Percentiles rank a stretch among this genome's conserved stretches.
These are phyloP conservation scores for Ananas comosus DNA, from an alignment of 176 grass and related monocot genomes.

Conservation along the genomic window DNA sequence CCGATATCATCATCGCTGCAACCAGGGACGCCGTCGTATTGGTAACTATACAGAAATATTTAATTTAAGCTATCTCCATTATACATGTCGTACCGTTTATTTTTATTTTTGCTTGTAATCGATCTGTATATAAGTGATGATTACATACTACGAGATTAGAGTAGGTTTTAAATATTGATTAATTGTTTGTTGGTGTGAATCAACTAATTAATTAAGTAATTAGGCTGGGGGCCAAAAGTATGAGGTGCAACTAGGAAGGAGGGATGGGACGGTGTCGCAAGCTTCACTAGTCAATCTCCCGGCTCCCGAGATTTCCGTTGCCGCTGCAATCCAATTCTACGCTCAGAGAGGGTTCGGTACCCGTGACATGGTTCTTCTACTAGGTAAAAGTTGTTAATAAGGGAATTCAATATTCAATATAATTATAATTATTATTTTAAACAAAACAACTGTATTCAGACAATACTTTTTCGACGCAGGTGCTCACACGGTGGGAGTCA, in stretches of 20 bases:
- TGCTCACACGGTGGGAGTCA: constrained; percentile 69
- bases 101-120: no score
- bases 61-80: no score
- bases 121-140: background rate
- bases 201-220: background rate
- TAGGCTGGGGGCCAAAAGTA: constrained; percentile 39
- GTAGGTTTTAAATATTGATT: background rate
- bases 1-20: constrained; percentile 34
- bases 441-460: no score
- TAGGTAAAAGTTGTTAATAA: no score
- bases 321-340: constrained; percentile 37
- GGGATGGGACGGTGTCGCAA: constrained; percentile 49
- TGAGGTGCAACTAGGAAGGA: constrained; percentile 54
- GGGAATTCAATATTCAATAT: no score
- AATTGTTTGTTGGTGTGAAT: background rate
- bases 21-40: constrained; percentile 22
- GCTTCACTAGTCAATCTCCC: constrained; percentile 46
- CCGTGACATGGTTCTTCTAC: constrained; percentile 59
- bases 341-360: constrained; percentile 41
- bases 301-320: constrained; percentile 18
- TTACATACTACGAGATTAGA: background rate
- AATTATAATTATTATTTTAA: no score
- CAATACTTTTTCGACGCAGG: no score
- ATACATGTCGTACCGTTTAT: no score
- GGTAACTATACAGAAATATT: constrained; percentile 7